Conservation (phyloP, 352 stramenopile genomes). For the Phytophthora hibernalis region DNA sequence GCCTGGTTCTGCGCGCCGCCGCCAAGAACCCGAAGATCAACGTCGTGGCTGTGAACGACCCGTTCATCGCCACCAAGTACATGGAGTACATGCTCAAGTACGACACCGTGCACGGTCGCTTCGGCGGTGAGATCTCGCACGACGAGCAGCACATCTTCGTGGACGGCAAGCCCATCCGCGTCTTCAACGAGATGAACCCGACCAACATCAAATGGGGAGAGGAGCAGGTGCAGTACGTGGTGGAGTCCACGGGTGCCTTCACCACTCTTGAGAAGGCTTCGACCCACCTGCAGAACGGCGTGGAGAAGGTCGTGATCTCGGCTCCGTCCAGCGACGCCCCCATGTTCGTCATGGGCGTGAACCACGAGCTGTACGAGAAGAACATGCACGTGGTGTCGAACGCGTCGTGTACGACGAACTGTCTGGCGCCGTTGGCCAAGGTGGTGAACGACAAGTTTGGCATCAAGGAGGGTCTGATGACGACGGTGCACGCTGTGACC, state of each 20-base stretch:
- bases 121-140: constrained; percentile 85
- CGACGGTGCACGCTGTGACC: constrained; percentile 98
- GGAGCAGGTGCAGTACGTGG: constrained; percentile 95
- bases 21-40: constrained; percentile 68
- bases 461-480: constrained; percentile 98
- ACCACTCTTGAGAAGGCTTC: constrained; percentile 92
- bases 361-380: constrained; percentile 96
- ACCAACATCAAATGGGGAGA: constrained; percentile 93
- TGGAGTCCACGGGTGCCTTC: constrained; percentile 88
- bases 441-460: constrained; percentile 99
- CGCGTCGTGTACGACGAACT: constrained; percentile 99
- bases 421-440: constrained; percentile 97
- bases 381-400: constrained; percentile 96
- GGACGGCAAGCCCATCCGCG: constrained; percentile 92
- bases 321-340: constrained; percentile 96
- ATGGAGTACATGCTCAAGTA: constrained; percentile 94
- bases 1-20: constrained; percentile 86
- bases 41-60: constrained; percentile 94
- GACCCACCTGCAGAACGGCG: constrained; percentile 93
- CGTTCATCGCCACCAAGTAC: constrained; percentile 93
- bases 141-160: constrained; percentile 91
- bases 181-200: constrained; percentile 95
- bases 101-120: constrained; percentile 93
- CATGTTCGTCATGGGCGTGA: constrained; percentile 99
- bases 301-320: constrained; percentile 97